Conservation (phyloP, 768 basidiomycete genomes). For the Pisolithus albus region DNA sequence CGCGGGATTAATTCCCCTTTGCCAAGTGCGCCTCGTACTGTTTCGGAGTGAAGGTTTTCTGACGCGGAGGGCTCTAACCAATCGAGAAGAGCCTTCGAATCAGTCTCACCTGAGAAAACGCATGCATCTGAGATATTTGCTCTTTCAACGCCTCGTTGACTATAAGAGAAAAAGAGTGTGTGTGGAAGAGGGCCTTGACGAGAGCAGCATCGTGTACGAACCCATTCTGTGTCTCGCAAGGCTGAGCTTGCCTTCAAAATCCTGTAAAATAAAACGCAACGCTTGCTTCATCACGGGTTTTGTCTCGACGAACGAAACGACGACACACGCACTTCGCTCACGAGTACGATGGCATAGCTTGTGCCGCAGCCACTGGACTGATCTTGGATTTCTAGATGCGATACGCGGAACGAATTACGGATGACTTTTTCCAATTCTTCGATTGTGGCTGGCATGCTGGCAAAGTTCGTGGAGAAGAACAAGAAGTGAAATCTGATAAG, state of each 20-base stretch:
- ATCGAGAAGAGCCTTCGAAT: background rate
- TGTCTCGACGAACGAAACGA: background rate
- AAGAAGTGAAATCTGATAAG: background rate
- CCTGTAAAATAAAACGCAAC: conserved; percentile 35
- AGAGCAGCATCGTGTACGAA: conserved; percentile 26
- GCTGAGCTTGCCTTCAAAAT: conserved; percentile 75
- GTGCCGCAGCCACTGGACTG: conserved; percentile 78
- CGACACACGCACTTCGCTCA: conserved; percentile 54
- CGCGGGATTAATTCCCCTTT: conserved; percentile 18
- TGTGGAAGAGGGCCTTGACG: no score
- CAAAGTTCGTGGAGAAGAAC: background rate
- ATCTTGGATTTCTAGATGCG: conserved; percentile 69
- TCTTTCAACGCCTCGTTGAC: conserved; percentile 73
- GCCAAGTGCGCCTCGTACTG: conserved; percentile 51
- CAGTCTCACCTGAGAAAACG: conserved; percentile 72
- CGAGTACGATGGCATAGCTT: conserved; percentile 66
- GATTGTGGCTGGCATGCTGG: conserved; percentile 53
- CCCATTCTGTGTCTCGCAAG: conserved; percentile 68
- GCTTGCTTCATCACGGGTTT: background rate
- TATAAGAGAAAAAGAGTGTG: conserved; percentile 30
- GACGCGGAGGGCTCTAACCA: background rate
- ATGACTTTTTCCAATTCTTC: conserved; percentile 56
- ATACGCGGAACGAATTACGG: conserved; percentile 53
- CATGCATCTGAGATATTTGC: conserved; percentile 76
- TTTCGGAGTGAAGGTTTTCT: conserved; percentile 71